Evolutionary conservation across 805 yeast genomes (phyloP).

Genomic region (Metschnikowia henanensis): DNA sequence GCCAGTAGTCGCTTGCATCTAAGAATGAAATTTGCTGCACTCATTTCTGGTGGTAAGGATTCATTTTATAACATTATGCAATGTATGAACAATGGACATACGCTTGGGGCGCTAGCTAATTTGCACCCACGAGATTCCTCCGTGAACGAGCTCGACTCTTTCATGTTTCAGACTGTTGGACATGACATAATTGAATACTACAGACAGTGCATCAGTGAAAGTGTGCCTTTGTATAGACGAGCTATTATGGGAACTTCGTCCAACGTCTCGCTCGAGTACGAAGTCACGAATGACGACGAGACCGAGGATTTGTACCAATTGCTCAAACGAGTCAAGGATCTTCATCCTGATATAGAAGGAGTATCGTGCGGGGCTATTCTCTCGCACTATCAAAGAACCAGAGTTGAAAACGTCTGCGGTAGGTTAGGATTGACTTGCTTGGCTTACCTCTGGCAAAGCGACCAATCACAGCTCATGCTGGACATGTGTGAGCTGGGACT

Average conservation of each 20-base stretch:
- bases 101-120: constrained; percentile 82
- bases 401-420: constrained; percentile 89
- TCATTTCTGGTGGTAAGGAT: constrained; percentile 95
- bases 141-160: constrained; percentile 76
- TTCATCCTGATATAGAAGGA: constrained; percentile 74
- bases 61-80: constrained; percentile 88
- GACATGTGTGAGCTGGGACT: constrained; percentile 70
- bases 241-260: constrained; percentile 62
- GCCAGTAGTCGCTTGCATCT: background rate
- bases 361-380: constrained; percentile 96
- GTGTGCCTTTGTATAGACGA: constrained; percentile 73
- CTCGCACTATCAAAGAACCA: constrained; percentile 90
- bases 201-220: constrained; percentile 58
- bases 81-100: constrained; percentile 84
- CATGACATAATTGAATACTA: constrained; percentile 71
- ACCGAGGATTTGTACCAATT: constrained; percentile 77
- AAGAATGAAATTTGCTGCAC: constrained; percentile 87
- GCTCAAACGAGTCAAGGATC: constrained; percentile 43
- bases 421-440: constrained; percentile 67
- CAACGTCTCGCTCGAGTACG: constrained; percentile 68
- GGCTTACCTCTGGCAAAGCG: constrained; percentile 87
- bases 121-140: constrained; percentile 57
- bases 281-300: constrained; percentile 71
- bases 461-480: constrained; percentile 73
- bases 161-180: constrained; percentile 98